These are phyloP conservation scores for Elaeis oleifera DNA, from an alignment of 202 grass and related monocot species.

Conservation along the genomic window DNA sequence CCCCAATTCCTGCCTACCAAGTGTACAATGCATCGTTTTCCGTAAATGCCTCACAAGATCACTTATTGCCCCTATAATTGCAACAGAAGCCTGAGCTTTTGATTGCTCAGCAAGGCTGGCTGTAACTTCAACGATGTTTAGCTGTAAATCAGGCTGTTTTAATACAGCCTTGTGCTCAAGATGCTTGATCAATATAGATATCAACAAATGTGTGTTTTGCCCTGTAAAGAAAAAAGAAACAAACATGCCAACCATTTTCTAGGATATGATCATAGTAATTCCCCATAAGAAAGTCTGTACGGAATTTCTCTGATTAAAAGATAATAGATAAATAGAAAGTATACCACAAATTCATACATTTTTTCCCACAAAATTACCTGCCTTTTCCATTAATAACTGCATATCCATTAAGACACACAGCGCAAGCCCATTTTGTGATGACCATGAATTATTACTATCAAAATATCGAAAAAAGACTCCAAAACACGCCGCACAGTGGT, in stretches of 20 bases:
- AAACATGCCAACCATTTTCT: constrained; percentile 11
- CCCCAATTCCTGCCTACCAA: constrained; percentile 49
- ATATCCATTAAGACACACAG: constrained; percentile 73
- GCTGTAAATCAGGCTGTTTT: constrained; percentile 89
- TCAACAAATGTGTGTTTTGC: constrained; percentile 74
- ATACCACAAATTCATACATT: constrained; percentile 3
- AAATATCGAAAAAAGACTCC: constrained; percentile 91
- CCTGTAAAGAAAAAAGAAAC: constrained; percentile 25
- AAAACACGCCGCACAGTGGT: constrained; percentile 88
- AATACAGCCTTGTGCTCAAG: constrained; percentile 79
- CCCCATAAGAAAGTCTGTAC: no score
- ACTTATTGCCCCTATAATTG: constrained; percentile 84
- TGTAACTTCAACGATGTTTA: constrained; percentile 76
- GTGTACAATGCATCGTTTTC: constrained; percentile 77
- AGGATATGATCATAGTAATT: no score
- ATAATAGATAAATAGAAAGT: no score
- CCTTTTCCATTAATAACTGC: constrained; percentile 77
- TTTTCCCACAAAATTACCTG: constrained; percentile 43
- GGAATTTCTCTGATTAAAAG: no score
- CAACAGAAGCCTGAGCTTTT: constrained; percentile 58
- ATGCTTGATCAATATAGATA: constrained; percentile 92
- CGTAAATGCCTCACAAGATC: constrained; percentile 97
- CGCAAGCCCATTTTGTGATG: constrained; percentile 62
- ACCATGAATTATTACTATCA: constrained; percentile 73
- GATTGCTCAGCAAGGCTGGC: constrained; percentile 73